Base-by-base conservation (phyloP, 2,329 filamentous ascomycete species). In the Amphichorda felina region DNA sequence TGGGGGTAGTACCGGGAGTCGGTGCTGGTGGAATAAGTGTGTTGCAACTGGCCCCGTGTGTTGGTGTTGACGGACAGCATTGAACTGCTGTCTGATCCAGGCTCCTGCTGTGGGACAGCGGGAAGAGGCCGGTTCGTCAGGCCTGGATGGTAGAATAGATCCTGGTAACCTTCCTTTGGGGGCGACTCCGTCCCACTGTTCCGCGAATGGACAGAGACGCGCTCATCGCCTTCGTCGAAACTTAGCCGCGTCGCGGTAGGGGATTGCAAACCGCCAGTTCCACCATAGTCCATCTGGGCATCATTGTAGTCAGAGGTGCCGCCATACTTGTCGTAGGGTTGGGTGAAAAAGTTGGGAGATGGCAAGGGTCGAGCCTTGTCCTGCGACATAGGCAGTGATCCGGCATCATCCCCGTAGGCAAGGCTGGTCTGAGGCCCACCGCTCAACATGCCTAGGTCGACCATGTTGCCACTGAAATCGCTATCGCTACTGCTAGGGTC, bases 141-240 rank as follows among this genome's bases (percentile, higher is more conserved):
- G 27, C 85, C 85, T 14, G 88, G 88, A 49, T 96, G 87, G 54
- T 93, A 98, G 53, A 94, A 94, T 51, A 96, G 78, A 47, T 94
- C 91, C 14, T 82, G 83, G 41, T 86, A 84, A 38, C 87, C 85
- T 30, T 82, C 78, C 43, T 75, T 75, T 25, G 63, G 59, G 1
- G 79, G 77, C 19, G 79, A 83, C 26, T 84, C 78, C 45, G 74
- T 78, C 26, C 60, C 38, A 46, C 62, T 80, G 43, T 59, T 67
- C 38, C 60, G 70, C 7, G 71, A 66, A 51, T 72, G 57, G 31
- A 78, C 45, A 2, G 71, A 75, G 14, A 70, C 68, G 11, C 66
- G 70, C 54, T 96, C 91, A 45, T 95, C 91, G 2, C 85, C 89
- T 52, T 94, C 86, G 46, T 96, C 89, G 47, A 91, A 95, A 57